Evolutionary conservation across 116 monocot species (phyloP).

Genomic region (Cymodocea nodosa): DNA sequence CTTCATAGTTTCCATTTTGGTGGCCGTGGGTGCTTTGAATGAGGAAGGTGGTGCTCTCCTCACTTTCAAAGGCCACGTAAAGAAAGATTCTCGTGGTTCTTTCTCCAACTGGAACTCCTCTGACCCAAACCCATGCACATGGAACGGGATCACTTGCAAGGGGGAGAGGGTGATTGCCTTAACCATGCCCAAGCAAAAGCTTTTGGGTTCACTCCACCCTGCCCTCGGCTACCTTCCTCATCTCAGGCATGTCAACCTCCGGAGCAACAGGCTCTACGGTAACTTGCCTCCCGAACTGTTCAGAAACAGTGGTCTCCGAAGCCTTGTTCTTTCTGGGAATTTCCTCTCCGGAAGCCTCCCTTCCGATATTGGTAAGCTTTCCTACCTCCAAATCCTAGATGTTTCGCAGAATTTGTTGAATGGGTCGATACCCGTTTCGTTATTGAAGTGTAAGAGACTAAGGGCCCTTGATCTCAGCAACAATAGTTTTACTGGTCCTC

Average conservation of each 20-base stretch:
- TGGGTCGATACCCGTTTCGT: slow-evolving; percentile 28
- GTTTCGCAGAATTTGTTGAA: slow-evolving; percentile 32
- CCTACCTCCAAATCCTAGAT: slow-evolving; percentile 39
- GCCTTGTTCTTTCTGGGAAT: slow-evolving; percentile 46
- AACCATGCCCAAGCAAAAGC: slow-evolving; percentile 35
- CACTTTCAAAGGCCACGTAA: slow-evolving; percentile 31
- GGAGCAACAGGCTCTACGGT: slow-evolving; percentile 46
- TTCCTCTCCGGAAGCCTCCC: slow-evolving; percentile 37
- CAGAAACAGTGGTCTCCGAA: slow-evolving; percentile 26
- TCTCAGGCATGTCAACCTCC: slow-evolving; percentile 63
- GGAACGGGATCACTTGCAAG: slow-evolving; percentile 54
- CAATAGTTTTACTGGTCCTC: slow-evolving; percentile 32
- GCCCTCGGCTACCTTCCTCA: slow-evolving; percentile 42
- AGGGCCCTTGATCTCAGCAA: slow-evolving; percentile 28
- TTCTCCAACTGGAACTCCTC: slow-evolving; percentile 57
- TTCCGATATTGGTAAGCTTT: slow-evolving; percentile 30
- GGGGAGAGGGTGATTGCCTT: slow-evolving; percentile 35
- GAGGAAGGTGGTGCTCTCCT: slow-evolving; percentile 47
- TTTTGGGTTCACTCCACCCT: slow-evolving; percentile 35
- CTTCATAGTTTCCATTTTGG: not conserved
- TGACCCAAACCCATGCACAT: slow-evolving; percentile 40
- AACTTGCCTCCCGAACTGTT: slow-evolving; percentile 25
- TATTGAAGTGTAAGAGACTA: slow-evolving; percentile 32
- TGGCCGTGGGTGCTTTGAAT: slow-evolving; percentile 10
- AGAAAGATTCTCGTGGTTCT: slow-evolving; percentile 25